These are phyloP conservation scores for Exophiala phaeomuriformis DNA, from an alignment of 2,329 filamentous ascomycete species.

Conservation along the genomic window DNA sequence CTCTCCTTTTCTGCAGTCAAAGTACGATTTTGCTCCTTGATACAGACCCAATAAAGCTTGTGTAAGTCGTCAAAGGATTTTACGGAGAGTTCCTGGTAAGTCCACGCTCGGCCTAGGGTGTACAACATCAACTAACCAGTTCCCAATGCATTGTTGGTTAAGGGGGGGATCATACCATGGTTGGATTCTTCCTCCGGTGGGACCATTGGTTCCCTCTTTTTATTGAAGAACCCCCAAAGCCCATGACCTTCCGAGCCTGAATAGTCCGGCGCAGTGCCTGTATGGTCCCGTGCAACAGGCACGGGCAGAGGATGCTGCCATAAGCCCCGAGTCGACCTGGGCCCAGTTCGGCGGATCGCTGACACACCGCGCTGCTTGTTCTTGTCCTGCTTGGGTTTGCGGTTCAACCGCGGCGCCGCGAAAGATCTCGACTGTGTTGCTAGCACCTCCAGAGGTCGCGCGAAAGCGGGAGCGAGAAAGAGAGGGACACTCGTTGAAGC, in stretches of 20 bases:
- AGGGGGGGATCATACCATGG: constrained; percentile 51
- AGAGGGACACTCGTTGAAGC: constrained; percentile 28
- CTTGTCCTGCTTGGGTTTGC: constrained; percentile 52
- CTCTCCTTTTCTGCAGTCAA: constrained; percentile 69
- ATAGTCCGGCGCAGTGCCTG: constrained; percentile 46
- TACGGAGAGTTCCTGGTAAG: constrained; percentile 70
- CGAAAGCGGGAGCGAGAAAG: constrained; percentile 38
- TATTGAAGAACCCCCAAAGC: constrained; percentile 85
- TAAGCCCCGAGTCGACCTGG: constrained; percentile 65
- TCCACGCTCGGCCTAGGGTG: constrained; percentile 64
- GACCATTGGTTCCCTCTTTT: constrained; percentile 58
- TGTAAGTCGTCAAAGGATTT: constrained; percentile 96
- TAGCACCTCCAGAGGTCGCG: constrained; percentile 10
- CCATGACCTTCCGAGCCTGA: constrained; percentile 67
- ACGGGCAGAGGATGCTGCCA: constrained; percentile 63
- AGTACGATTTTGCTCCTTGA: constrained; percentile 82
- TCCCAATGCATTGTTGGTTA: background rate
- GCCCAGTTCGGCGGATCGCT: constrained; percentile 68
- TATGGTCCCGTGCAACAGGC: constrained; percentile 49
- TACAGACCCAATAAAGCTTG: constrained; percentile 86
- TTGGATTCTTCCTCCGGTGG: constrained; percentile 63
- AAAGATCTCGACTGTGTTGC: constrained; percentile 18
- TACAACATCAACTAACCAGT: background rate
- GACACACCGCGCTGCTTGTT: constrained; percentile 78
- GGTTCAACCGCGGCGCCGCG: constrained; percentile 27